phyloP scores from a whole-genome alignment of 2,329 filamentous ascomycete species.

The Fusarium dlaminii region DNA sequence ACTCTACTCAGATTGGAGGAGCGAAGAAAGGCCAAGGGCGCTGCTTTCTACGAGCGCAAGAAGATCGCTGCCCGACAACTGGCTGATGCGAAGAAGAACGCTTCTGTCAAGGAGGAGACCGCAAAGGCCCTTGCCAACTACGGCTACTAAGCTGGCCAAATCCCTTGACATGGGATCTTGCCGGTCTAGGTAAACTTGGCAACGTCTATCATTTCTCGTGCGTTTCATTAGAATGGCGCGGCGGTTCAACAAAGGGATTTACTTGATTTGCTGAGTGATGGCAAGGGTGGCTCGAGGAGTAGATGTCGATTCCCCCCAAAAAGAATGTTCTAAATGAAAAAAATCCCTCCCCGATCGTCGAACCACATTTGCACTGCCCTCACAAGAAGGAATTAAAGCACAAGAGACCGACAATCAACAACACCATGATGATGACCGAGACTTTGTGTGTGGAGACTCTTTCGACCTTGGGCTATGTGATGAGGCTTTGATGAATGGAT shows the following conservation, averaged over 20 bases:
- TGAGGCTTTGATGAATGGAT: conserved; percentile 4
- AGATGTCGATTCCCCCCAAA: conserved; percentile 46
- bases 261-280: conserved; percentile 60
- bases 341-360: conserved; percentile 44
- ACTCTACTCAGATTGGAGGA: conserved; percentile 83
- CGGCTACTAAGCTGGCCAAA: conserved; percentile 78
- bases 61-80: conserved; percentile 93
- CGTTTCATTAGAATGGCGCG: conserved; percentile 65
- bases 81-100: conserved; percentile 91
- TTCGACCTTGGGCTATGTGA: conserved; percentile 10
- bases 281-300: conserved; percentile 53
- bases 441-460: conserved; percentile 28
- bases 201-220: conserved; percentile 59
- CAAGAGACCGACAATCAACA: conserved; percentile 44
- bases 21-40: conserved; percentile 98
- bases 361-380: conserved; percentile 37
- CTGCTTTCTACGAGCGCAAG: conserved; percentile 99
- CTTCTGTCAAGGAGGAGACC: conserved; percentile 86
- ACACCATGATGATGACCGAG: conserved; percentile 40
- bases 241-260: conserved; percentile 60
- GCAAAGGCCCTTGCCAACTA: conserved; percentile 86
- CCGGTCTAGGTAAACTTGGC: conserved; percentile 48
- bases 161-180: conserved; percentile 43
- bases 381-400: conserved; percentile 46
- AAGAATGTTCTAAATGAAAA: conserved; percentile 48